Percentiles rank a stretch among this genome's conserved stretches.
Evolutionary conservation across 2,329 filamentous ascomycete species (phyloP).

Genomic region (Pseudogymnoascus sp.): DNA sequence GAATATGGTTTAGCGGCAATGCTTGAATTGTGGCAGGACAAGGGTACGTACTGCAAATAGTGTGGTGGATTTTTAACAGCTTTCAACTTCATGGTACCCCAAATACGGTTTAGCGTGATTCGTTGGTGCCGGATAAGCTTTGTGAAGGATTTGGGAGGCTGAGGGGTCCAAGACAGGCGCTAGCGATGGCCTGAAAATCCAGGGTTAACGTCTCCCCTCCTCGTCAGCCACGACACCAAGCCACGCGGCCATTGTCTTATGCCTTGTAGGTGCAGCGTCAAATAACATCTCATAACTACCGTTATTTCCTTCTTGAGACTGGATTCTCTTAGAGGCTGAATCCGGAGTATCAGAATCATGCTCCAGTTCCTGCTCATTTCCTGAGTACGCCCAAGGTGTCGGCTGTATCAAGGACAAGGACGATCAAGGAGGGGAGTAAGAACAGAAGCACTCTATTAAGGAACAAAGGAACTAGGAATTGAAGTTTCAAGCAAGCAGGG

Average conservation of each 20-base stretch:
- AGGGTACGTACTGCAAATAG: not conserved
- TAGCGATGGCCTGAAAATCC: not conserved
- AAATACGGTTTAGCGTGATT: slow-evolving; percentile 5
- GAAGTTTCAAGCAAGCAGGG: not conserved
- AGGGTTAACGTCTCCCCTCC: not conserved
- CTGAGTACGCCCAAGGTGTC: not conserved
- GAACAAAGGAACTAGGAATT: not conserved
- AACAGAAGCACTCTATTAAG: not conserved
- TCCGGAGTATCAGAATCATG: not conserved
- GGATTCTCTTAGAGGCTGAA: not conserved
- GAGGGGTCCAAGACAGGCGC: not conserved
- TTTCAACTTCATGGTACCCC: slow-evolving; percentile 12
- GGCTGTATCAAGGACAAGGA: not conserved
- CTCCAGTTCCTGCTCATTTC: not conserved
- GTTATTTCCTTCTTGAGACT: not conserved
- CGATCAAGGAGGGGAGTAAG: not conserved
- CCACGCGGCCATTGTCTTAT: not conserved
- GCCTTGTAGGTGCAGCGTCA: not conserved
- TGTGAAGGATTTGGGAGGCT: not conserved
- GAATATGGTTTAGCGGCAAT: not conserved
- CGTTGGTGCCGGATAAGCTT: not conserved
- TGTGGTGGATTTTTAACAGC: not conserved
- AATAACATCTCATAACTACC: not conserved
- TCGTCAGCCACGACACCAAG: not conserved
- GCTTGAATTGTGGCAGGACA: not conserved